Percentiles rank a stretch among this genome's conserved stretches.
Conservation (phyloP, 192 early-diverging fungal species). For the Coemansia sp. region DNA sequence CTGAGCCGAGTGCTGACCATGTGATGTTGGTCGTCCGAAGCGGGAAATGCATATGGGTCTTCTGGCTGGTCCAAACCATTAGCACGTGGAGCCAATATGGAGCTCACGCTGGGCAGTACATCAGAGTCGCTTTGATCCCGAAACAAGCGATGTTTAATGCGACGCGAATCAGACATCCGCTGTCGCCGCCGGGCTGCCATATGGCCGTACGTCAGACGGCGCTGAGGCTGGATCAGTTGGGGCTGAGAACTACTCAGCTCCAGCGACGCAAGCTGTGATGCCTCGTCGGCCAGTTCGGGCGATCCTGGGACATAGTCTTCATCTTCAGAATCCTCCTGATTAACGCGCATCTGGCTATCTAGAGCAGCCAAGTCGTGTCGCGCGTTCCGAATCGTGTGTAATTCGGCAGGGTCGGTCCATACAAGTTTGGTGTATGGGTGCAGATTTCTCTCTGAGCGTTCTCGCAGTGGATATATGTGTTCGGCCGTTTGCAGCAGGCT, state of each 20-base stretch:
- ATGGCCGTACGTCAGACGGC: slow-evolving; percentile 30
- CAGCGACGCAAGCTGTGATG: slow-evolving; percentile 10
- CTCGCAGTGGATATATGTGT: slow-evolving; percentile 38
- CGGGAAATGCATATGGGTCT: slow-evolving; percentile 10
- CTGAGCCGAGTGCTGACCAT: background rate
- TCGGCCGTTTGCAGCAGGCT: slow-evolving; percentile 14
- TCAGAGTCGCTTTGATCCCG: background rate
- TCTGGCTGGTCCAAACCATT: background rate
- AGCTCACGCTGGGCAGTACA: slow-evolving; percentile 14
- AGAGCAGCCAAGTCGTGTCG: slow-evolving; percentile 14
- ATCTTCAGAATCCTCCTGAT: slow-evolving; percentile 41
- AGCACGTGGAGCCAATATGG: slow-evolving; percentile 2
- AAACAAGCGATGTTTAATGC: background rate
- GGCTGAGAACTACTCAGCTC: background rate
- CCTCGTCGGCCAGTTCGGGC: slow-evolving; percentile 15
- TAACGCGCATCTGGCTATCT: slow-evolving; percentile 5
- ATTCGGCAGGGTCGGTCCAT: slow-evolving; percentile 41
- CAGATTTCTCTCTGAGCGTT: slow-evolving; percentile 44
- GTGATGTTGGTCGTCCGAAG: background rate
- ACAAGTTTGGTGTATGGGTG: slow-evolving; percentile 50
- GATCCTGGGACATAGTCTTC: slow-evolving; percentile 44
- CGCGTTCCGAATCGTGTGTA: slow-evolving; percentile 5
- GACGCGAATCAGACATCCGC: background rate
- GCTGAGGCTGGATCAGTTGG: slow-evolving; percentile 7
- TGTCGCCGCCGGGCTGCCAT: slow-evolving; percentile 22